These are phyloP conservation scores for Globisporangium abappressorium DNA, from an alignment of 352 stramenopile species.

Conservation along the genomic window DNA sequence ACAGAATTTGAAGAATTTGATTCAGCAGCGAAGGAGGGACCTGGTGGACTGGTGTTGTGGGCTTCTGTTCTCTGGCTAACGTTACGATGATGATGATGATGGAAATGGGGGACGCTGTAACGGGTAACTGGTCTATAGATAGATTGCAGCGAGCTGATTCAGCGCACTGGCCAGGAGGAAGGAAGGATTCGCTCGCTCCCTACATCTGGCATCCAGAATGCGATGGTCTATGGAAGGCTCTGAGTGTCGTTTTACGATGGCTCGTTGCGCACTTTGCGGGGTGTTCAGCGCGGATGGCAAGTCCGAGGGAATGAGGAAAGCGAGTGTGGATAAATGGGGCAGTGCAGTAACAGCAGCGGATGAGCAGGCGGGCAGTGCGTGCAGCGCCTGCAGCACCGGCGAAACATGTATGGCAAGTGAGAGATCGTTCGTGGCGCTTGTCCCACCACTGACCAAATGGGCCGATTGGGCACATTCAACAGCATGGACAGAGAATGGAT, in stretches of 20 bases:
- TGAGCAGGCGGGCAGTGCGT: background rate
- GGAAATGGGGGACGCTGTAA: background rate
- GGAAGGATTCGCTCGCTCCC: background rate
- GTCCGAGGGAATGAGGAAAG: background rate
- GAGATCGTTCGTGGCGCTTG: background rate
- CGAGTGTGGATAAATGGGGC: background rate
- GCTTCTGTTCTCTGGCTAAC: no score
- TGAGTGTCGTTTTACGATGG: background rate
- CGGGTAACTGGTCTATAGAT: background rate
- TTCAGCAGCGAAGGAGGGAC: background rate
- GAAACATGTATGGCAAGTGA: background rate
- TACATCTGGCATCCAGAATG: background rate
- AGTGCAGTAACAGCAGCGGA: background rate
- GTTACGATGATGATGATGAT: background rate
- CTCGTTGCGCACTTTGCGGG: background rate
- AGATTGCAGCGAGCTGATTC: background rate
- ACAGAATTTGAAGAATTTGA: background rate
- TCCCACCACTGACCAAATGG: background rate
- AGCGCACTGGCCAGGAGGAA: no score
- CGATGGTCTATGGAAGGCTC: background rate
- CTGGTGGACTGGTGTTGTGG: background rate
- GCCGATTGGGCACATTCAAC: background rate
- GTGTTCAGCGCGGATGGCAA: background rate
- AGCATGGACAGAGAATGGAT: background rate
- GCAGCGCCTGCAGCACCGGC: background rate